Conservation (phyloP, 345 rosid species). For the Excoecaria cochinchinensis region DNA sequence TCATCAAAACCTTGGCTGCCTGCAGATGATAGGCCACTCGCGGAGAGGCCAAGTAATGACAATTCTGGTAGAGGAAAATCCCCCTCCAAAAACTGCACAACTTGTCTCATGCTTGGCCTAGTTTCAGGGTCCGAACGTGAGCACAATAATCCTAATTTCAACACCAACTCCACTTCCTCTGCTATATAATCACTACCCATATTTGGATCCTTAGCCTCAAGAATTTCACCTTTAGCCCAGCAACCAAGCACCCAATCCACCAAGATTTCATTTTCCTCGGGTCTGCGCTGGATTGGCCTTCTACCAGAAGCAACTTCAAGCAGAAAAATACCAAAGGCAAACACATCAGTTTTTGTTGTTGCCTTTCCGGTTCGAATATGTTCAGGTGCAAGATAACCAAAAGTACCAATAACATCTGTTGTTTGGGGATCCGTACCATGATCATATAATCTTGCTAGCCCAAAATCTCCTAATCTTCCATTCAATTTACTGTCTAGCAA, state of each 20-base stretch:
- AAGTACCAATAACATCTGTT: neutral
- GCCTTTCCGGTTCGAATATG: neutral
- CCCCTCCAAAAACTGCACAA: conserved; percentile 45
- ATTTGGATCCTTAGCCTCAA: conserved; percentile 27
- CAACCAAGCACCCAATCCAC: neutral
- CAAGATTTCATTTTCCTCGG: neutral
- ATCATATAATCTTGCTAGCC: neutral
- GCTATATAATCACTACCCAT: conserved; percentile 35
- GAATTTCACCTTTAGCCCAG: conserved; percentile 20
- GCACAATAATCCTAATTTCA: conserved; percentile 61
- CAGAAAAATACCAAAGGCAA: neutral
- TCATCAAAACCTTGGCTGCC: conserved; percentile 44
- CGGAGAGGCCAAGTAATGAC: conserved; percentile 34
- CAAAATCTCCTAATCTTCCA: conserved; percentile 4
- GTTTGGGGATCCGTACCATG: neutral
- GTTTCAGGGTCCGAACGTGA: conserved; percentile 42
- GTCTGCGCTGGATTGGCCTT: neutral
- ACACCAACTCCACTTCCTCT: conserved; percentile 50
- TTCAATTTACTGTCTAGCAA: neutral
- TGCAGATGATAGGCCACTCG: conserved; percentile 33
- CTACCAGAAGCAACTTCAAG: conserved; percentile 4
- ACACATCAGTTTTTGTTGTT: neutral
- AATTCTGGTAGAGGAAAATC: conserved; percentile 44
- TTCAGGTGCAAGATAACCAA: neutral
- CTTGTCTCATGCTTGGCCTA: conserved; percentile 64